These are phyloP conservation scores for Capsicum chinense DNA, from an alignment of 257 asterid species.

Conservation along the genomic window DNA sequence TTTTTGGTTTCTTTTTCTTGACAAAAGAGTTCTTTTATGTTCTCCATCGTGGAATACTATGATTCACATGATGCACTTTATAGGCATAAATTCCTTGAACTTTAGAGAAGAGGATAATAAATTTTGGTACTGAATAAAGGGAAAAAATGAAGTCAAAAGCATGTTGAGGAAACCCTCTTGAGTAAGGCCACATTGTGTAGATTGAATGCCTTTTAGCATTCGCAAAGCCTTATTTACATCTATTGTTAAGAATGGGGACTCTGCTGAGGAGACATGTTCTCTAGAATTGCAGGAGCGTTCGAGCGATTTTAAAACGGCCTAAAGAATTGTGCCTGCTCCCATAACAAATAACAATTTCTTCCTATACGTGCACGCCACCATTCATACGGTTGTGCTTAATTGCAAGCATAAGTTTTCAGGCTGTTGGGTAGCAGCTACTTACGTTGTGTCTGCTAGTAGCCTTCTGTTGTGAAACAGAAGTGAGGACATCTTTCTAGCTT, in stretches of 20 bases:
- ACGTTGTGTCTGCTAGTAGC: neutral
- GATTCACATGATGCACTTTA: neutral
- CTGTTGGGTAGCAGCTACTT: neutral
- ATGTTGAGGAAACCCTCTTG: neutral
- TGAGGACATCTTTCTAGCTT: neutral
- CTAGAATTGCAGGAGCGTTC: no score
- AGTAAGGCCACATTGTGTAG: neutral
- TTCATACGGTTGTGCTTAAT: neutral
- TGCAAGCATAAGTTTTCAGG: neutral
- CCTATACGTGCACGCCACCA: no score
- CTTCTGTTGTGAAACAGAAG: conserved; percentile 3
- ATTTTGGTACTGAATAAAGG: neutral
- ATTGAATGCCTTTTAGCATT: no score
- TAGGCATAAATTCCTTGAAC: neutral
- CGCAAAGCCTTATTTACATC: neutral
- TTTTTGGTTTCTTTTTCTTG: neutral
- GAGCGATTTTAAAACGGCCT: no score
- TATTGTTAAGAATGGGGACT: neutral
- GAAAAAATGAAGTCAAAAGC: neutral
- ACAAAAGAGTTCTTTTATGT: neutral
- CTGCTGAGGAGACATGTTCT: no score
- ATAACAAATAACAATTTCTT: no score
- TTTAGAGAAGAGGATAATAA: neutral
- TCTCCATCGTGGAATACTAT: neutral
- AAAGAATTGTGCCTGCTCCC: no score